These are phyloP conservation scores for Perilla frutescens DNA, from an alignment of 257 asterid genomes.

Conservation along the genomic window DNA sequence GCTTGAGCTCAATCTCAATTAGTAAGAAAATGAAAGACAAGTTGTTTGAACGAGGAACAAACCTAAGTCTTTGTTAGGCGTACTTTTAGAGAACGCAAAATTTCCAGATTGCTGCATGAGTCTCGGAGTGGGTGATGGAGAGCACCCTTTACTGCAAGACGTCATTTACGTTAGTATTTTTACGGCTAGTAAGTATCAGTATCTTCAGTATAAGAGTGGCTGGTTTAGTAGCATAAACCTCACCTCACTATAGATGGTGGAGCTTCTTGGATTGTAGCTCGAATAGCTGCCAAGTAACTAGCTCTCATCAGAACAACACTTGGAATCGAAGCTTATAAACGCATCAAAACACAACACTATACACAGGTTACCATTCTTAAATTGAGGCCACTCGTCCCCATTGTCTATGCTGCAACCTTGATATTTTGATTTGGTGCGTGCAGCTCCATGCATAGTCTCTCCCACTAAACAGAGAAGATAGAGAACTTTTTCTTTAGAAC, in stretches of 20 bases:
- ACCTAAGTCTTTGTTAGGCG: constrained; percentile 68
- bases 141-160: constrained; percentile 55
- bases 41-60: constrained; percentile 17
- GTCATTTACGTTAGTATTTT: constrained; percentile 21
- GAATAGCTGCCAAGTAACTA: constrained; percentile 55
- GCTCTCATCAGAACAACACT: constrained; percentile 27
- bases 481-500: neutral
- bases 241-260: constrained; percentile 65
- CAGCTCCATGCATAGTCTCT: constrained; percentile 65
- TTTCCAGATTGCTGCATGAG: constrained; percentile 55
- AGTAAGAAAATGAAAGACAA: neutral
- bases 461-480: constrained; percentile 54
- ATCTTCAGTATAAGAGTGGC: constrained; percentile 3
- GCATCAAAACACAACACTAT: constrained; percentile 3
- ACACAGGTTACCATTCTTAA: constrained; percentile 60
- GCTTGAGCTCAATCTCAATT: neutral
- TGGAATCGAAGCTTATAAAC: neutral
- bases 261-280: constrained; percentile 71
- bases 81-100: constrained; percentile 58
- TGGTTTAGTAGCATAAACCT: constrained; percentile 27
- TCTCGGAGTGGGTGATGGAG: constrained; percentile 62
- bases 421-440: constrained; percentile 59
- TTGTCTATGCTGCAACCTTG: constrained; percentile 74
- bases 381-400: constrained; percentile 73
- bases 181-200: neutral